Evolutionary conservation across 352 stramenopile genomes (phyloP), one percentile per base, ranked within the genome.

Genomic region (Peronospora belbahrii): DNA sequence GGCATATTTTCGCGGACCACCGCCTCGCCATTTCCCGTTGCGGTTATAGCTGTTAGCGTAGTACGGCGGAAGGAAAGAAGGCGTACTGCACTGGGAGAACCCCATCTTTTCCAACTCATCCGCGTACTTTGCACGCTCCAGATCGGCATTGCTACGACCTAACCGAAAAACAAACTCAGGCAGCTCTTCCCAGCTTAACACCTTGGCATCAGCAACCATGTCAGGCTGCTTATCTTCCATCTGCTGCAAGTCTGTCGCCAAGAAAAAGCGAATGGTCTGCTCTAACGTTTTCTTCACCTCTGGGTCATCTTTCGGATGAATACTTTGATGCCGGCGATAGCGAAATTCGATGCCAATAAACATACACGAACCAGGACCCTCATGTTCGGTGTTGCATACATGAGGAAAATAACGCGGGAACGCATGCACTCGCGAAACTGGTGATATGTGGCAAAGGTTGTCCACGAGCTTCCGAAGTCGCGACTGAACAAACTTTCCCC

Each of bases 331-430:
- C 8, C 72, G 67, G 11, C 64, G 66, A 17, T 59, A 63, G 24
- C 86, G 66, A 40, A 90, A 88, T 40, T 91, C 80, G 18, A 89
- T 67, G 6, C 80, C 80, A 50, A 92, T 85, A 43, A 89, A 87
- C 71, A 89, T 75, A 31, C 73, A 92, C 20, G 78, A 85, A 6
- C 74, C 75, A 3, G 70, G 71, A 5, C 50, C 56, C 6, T 52
- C n/a, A 6, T 63, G 59, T 4, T 56, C 48, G 11, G 53, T 59
- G 15, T 70, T 48, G 27, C 59, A 74, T 25, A 67, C 83, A 37
- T 75, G 66, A 0, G 70, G 53, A 39, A 88, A 88, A 52, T 82
- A 86, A 10, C 60, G 62, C 14, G 76, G 76, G 42, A 84, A 86
- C 18, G 76, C 76, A 33, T 88, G 79, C 0, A 87, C 74, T 9